A percentile compares a stretch with the other conserved stretches of the same genome.
These are phyloP conservation scores for Hyaloscypha variabilis DNA, from an alignment of 495 filamentous ascomycete genomes.

Conservation along the genomic window DNA sequence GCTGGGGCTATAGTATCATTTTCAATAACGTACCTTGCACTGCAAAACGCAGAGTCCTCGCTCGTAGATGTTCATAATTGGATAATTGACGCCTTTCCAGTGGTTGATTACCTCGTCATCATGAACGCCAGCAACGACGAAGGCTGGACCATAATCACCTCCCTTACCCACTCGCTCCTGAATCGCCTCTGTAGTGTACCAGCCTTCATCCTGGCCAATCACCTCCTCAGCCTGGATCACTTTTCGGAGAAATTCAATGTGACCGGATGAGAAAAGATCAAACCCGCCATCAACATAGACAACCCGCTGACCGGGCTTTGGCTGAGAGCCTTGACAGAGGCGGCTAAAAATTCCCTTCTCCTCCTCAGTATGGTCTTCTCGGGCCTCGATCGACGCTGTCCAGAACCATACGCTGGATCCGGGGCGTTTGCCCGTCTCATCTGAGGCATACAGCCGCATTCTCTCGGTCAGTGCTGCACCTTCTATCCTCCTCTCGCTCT, in stretches of 20 bases:
- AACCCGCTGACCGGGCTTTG: constrained; percentile 76
- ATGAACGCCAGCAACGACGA: constrained; percentile 89
- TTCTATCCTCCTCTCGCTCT: constrained; percentile 61
- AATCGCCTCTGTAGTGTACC: constrained; percentile 67
- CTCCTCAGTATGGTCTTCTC: constrained; percentile 49
- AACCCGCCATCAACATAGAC: constrained; percentile 97
- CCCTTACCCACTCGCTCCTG: constrained; percentile 64
- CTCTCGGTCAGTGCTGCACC: constrained; percentile 67
- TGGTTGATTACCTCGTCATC: constrained; percentile 92
- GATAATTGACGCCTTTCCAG: constrained; percentile 97
- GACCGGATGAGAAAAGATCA: constrained; percentile 94
- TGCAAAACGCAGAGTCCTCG: constrained; percentile 93
- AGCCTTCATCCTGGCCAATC: constrained; percentile 64
- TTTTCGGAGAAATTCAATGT: constrained; percentile 88
- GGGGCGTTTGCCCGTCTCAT: constrained; percentile 71
- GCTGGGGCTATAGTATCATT: background rate
- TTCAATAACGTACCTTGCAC: constrained; percentile 68
- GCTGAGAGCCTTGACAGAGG: constrained; percentile 66
- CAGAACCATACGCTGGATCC: constrained; percentile 82
- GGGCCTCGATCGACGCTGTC: constrained; percentile 57
- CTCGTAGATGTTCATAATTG: constrained; percentile 99
- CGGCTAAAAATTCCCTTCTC: constrained; percentile 60
- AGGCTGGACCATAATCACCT: constrained; percentile 77
- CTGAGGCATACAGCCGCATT: constrained; percentile 83
- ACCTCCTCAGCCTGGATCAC: constrained; percentile 73